phyloP scores from a whole-genome alignment of 2,329 filamentous ascomycete genomes.

The Capronia coronata region DNA sequence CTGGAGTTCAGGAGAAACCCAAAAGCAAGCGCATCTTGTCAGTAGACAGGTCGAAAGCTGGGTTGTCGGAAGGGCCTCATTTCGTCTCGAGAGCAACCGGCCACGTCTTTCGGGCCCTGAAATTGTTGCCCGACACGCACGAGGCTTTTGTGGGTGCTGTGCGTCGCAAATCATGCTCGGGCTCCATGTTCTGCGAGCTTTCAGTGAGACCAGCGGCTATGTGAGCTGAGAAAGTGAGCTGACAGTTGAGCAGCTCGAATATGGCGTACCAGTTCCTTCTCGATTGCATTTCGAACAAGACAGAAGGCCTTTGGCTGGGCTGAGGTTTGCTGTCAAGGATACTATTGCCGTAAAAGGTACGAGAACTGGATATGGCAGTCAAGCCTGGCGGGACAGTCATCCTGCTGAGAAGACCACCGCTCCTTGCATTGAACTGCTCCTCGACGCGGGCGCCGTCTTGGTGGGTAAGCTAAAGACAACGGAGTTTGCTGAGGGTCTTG shows the following conservation, averaged over 20 bases:
- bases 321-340: constrained; percentile 25
- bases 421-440: constrained; percentile 19
- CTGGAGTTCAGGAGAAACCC: constrained; percentile 2
- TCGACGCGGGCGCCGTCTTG: constrained; percentile 24
- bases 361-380: constrained; percentile 20
- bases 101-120: constrained; percentile 18
- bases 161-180: constrained; percentile 5
- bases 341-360: constrained; percentile 21
- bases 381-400: constrained; percentile 20
- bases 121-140: constrained; percentile 15
- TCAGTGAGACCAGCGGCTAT: neutral
- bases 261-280: constrained; percentile 19
- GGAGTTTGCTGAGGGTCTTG: constrained; percentile 24
- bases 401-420: constrained; percentile 16
- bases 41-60: constrained; percentile 13
- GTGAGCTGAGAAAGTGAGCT: neutral
- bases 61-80: constrained; percentile 17
- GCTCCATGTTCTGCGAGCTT: constrained; percentile 8
- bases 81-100: constrained; percentile 19
- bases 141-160: constrained; percentile 21
- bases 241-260: neutral
- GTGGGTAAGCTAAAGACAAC: constrained; percentile 24
- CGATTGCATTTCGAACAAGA: constrained; percentile 7
- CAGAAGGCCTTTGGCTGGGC: constrained; percentile 17
- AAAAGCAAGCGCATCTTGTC: constrained; percentile 16